Evolutionary conservation across 805 yeast species (phyloP), one percentile per base, ranked within the genome.

Genomic region (Starmerella lactis-condensi): DNA sequence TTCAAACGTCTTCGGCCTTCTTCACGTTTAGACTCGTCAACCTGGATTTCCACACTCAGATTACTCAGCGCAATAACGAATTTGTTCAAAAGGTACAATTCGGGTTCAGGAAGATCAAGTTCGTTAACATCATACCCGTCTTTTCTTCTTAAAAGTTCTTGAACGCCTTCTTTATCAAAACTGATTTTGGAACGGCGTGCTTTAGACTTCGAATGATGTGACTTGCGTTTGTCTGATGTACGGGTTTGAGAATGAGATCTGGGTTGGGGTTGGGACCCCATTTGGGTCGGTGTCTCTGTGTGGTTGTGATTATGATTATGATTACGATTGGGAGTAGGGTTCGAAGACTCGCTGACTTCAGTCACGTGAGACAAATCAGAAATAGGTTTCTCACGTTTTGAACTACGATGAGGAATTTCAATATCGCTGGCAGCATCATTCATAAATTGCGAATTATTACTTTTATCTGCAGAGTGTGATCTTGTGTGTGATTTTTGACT

Each of bases 31-130:
- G 67, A 69, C 18, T 79, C 79, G 51, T 85, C 93, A 34, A 78
- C 50, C 32, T 82, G 75, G 78, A 89, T 81, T 47, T 82, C 94
- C 32, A 83, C 79, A 3, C 93, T 81, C 36, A 89, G 63, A 44
- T 89, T 64, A 24, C 89, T 73, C 28, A 85, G 59, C 2, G 91
- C 72, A 46, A 82, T 93, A 3, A 85, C 76, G 29, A 85, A 69
- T 52, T 79, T 72, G 47, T 85, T 95, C 26, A 85, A 60, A 24
- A 83, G 60, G 44, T 69, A 73, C 42, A 76, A 75, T 46, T 82
- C 93, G 36, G 73, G 74, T 0, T 64, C 55, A 7, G 85, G 82
- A 40, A 82, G 61, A 23, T 75, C 76, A 36, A 83, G 54, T 31
- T 69, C 68, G 25, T 72, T 68, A 48, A 82, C 77, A 42, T 79